Base-by-base conservation (phyloP, 495 filamentous ascomycete species). In the Bathelium albidoporum region DNA sequence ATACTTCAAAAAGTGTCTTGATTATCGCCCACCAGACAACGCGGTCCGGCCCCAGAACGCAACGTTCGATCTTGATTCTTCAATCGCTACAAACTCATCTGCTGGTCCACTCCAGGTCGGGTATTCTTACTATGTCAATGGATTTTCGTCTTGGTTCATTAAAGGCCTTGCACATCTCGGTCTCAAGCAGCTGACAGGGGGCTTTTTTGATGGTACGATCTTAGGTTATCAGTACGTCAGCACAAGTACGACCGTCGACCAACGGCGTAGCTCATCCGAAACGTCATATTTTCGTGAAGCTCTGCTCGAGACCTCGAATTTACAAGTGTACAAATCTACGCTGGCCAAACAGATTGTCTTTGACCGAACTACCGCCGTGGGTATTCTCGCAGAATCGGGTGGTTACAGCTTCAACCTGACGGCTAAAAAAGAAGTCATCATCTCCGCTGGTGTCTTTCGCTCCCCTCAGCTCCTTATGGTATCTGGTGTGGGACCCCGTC, bases 341-440 rank as follows among this genome's bases (percentile, higher is more conserved):
- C 11, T 59, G 18, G 62, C 52, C 4, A 59, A 63, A 28, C 9
- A 44, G 20, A 59, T 63, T 18, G 34, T 59, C 5, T 63, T 63
- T 32, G 20, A 55, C 20, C 29, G 29, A 12, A 55, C 5, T 5
- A 59, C 28, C 9, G 62, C 62, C 31, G 34, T 3, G n/a, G 44
- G 44, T 16, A 44, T 62, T 14, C 20, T 32, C 7, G 61, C 34
- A 10, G 18, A n/a, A 16, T 53, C 32, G 9, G 32, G 32, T 9
- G 60, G 60, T 10, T 9, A 73, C 12, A 59, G 71, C 14, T 81
- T 73, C 72, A 76, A 66, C 10, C 66, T 82, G 1, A 64, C 52
- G 2, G 80, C 81, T 7, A 71, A 63, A 2, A 75, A 78, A 53
- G 82, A 85, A 68, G 77, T 86, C 53, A 82, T 86, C 43, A 31